Conservation (phyloP, 225 moss, liverwort and hornwort species). For the Pseudoscleropodium purum region DNA sequence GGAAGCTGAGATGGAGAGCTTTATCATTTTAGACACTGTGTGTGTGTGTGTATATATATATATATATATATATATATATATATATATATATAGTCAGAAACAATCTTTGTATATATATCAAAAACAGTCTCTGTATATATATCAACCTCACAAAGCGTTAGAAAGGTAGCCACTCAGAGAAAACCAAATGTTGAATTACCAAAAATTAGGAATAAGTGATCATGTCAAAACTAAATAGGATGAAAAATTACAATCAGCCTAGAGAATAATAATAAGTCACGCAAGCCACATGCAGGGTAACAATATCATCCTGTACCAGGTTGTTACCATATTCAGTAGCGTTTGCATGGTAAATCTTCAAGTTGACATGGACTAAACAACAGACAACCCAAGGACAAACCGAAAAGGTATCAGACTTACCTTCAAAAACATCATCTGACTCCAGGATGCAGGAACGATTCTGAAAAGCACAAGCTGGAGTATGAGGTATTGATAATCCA, state of each 20-base stretch:
- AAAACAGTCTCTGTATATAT: conserved; percentile 50
- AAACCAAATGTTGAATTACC: neutral
- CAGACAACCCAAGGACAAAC: neutral
- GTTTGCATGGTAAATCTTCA: neutral
- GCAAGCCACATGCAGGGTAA: neutral
- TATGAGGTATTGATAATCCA: conserved; percentile 37
- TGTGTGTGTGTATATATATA: no score
- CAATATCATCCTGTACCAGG: neutral
- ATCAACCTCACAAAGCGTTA: conserved; percentile 1
- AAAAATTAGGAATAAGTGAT: neutral
- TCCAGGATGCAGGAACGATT: conserved; percentile 70
- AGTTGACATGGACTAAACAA: neutral
- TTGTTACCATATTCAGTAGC: neutral
- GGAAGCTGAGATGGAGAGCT: neutral
- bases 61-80: no score
- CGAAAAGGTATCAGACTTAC: conserved; percentile 7
- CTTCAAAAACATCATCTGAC: conserved; percentile 62
- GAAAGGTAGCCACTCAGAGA: neutral
- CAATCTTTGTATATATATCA: no score
- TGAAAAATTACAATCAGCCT: no score
- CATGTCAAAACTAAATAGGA: neutral
- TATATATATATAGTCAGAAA: no score
- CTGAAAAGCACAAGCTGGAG: conserved; percentile 85
- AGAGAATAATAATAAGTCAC: no score
- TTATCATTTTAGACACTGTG: no score